Conservation (phyloP, 371 early-diverging fungal genomes). For the Rhizopus delemar region DNA sequence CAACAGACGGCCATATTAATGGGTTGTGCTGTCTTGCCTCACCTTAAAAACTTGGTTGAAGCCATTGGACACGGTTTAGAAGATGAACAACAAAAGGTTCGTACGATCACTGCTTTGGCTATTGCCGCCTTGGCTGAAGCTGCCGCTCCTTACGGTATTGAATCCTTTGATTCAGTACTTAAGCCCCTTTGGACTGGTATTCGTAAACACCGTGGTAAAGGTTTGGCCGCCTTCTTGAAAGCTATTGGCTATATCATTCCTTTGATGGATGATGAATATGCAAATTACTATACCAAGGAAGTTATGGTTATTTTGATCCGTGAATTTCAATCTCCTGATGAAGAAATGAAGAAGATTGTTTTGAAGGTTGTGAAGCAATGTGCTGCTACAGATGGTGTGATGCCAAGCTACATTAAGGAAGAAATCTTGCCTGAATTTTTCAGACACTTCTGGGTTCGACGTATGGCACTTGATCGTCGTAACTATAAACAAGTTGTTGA, state of each 20-base stretch:
- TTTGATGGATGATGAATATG: slow-evolving; percentile 94
- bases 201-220: slow-evolving; percentile 93
- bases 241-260: slow-evolving; percentile 97
- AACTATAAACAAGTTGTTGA: slow-evolving; percentile 93
- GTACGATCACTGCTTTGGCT: slow-evolving; percentile 93
- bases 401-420: slow-evolving; percentile 78
- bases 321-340: slow-evolving; percentile 96
- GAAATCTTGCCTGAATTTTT: slow-evolving; percentile 95
- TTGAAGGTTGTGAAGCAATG: slow-evolving; percentile 96
- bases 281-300: slow-evolving; percentile 90
- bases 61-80: slow-evolving; percentile 89
- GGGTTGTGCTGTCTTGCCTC: slow-evolving; percentile 94
- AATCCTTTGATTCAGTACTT: slow-evolving; percentile 90
- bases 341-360: slow-evolving; percentile 97
- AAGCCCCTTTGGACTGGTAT: slow-evolving; percentile 93
- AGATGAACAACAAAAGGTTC: slow-evolving; percentile 95
- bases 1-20: slow-evolving; percentile 94
- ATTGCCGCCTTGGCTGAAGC: slow-evolving; percentile 96
- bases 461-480: slow-evolving; percentile 94
- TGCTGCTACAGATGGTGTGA: slow-evolving; percentile 91
- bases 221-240: slow-evolving; percentile 96
- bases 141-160: slow-evolving; percentile 97
- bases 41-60: slow-evolving; percentile 89
- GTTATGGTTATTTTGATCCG: slow-evolving; percentile 91
- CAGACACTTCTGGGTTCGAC: slow-evolving; percentile 95